Evolutionary conservation across 164 flowering plant species (phyloP).

Genomic region (Akebia trifoliata): DNA sequence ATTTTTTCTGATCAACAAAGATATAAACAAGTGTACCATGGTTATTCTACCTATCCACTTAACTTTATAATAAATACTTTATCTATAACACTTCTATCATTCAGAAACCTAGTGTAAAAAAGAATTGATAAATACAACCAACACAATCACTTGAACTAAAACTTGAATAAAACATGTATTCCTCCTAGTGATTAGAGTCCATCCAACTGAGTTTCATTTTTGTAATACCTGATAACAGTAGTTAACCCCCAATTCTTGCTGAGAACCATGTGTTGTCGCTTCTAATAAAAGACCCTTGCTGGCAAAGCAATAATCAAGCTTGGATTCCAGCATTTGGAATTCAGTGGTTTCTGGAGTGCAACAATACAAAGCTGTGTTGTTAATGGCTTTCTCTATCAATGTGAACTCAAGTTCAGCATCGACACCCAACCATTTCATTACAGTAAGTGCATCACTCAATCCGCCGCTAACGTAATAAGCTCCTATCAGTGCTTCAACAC

Average conservation of each 20-base stretch:
- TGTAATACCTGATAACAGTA: conserved; percentile 69
- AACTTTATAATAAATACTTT: too few species aligned
- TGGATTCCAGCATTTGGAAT: conserved; percentile 50
- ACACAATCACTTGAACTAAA: too few species aligned
- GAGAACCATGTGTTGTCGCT: conserved; percentile 79
- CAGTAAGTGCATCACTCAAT: conserved; percentile 45
- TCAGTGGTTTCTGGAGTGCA: conserved; percentile 39
- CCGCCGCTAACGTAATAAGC: conserved; percentile 86
- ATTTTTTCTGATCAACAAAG: too few species aligned
- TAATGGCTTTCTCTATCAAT: conserved; percentile 42
- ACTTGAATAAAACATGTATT: too few species aligned
- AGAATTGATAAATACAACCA: not conserved
- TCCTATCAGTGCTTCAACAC: conserved; percentile 90
- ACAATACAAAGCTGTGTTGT: conserved; percentile 41
- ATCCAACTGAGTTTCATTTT: not conserved
- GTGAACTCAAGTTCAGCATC: conserved; percentile 48
- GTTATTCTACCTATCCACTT: too few species aligned
- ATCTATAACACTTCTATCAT: too few species aligned
- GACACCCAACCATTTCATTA: conserved; percentile 82
- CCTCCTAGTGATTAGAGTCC: not conserved
- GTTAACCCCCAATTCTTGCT: conserved; percentile 47
- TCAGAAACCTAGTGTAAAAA: too few species aligned
- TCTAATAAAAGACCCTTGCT: conserved; percentile 73
- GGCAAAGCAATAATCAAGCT: conserved; percentile 52
- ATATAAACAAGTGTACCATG: too few species aligned